Evolutionary conservation across 1,284 basidiomycete species (phyloP).

Genomic region (Abortiporus biennis): DNA sequence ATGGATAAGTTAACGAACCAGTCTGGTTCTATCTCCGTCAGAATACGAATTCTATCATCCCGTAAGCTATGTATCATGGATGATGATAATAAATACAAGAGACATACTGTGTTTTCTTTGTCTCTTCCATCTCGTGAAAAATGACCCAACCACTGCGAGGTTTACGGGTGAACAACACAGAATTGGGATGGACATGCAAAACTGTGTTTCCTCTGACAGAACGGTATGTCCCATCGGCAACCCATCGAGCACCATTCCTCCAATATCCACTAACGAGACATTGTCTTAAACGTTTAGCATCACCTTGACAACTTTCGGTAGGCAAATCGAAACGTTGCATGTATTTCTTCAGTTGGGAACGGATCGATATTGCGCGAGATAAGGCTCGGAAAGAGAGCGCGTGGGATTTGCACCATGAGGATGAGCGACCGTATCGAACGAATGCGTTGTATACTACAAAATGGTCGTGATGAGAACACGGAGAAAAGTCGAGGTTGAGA

Average conservation of each 20-base stretch:
- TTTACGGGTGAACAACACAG: constrained; percentile 90
- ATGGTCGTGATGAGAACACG: constrained; percentile 10
- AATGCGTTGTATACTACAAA: constrained; percentile 87
- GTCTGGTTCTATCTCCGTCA: constrained; percentile 58
- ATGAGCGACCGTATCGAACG: constrained; percentile 72
- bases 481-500: neutral
- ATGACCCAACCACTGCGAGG: constrained; percentile 90
- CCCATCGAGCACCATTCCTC: constrained; percentile 88
- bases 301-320: constrained; percentile 78
- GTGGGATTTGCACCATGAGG: constrained; percentile 90
- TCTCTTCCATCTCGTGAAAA: constrained; percentile 94
- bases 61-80: no score
- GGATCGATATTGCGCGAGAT: constrained; percentile 88
- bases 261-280: constrained; percentile 93
- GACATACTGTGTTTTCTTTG: constrained; percentile 82
- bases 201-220: constrained; percentile 81
- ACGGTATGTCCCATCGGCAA: constrained; percentile 85
- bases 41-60: constrained; percentile 40
- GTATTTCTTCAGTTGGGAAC: constrained; percentile 89
- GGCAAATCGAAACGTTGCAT: constrained; percentile 82
- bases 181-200: constrained; percentile 89
- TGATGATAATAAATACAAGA: neutral
- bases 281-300: constrained; percentile 69
- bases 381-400: constrained; percentile 89
- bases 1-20: constrained; percentile 33